Evolutionary conservation across 1,284 basidiomycete genomes (phyloP).

Genomic region (Melanopsichium pennsylvanicum): DNA sequence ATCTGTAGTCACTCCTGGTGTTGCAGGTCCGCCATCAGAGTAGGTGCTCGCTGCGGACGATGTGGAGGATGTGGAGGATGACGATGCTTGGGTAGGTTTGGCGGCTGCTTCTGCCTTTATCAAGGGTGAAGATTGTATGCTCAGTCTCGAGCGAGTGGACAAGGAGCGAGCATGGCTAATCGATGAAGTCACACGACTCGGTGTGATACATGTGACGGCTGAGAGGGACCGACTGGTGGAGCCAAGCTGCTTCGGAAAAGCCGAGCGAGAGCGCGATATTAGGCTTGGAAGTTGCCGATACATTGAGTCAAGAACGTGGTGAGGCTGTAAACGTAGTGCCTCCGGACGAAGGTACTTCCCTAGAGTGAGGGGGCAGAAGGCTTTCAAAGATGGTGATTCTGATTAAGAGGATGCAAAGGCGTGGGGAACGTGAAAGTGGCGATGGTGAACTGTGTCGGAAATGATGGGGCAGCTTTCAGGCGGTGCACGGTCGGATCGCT

Average conservation of each 20-base stretch:
- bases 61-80: slow-evolving; percentile 1
- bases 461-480: neutral
- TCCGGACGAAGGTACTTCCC: no score
- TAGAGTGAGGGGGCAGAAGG: no score
- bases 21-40: slow-evolving; percentile 20
- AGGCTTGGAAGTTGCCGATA: slow-evolving; percentile 24
- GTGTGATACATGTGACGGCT: slow-evolving; percentile 10
- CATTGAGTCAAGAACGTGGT: no score
- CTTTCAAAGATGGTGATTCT: no score
- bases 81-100: neutral
- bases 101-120: slow-evolving; percentile 11
- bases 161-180: neutral
- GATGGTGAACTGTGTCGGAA: neutral
- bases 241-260: slow-evolving; percentile 10
- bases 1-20: slow-evolving; percentile 26
- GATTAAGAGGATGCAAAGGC: no score
- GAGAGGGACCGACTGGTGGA: slow-evolving; percentile 1
- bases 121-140: neutral
- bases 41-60: slow-evolving; percentile 14
- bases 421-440: neutral
- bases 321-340: no score
- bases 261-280: slow-evolving; percentile 12
- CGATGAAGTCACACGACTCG: neutral
- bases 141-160: slow-evolving; percentile 6
- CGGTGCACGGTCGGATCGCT: neutral